A percentile compares a stretch with the other conserved stretches of the same genome.
phyloP scores from a whole-genome alignment of 2,329 filamentous ascomycete genomes.

The Penicillium sp. region DNA sequence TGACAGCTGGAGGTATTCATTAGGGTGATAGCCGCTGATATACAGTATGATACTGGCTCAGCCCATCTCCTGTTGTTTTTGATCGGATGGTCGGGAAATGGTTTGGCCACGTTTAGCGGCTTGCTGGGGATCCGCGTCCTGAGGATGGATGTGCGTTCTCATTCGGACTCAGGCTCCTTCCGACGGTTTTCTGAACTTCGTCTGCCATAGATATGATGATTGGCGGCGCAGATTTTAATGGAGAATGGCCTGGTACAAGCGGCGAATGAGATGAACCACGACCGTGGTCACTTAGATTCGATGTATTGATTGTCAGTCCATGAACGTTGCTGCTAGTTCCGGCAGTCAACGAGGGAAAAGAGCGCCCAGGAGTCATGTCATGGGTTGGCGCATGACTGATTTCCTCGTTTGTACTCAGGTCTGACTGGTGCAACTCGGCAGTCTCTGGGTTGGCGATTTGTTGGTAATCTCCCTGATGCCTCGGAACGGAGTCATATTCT shows the following conservation, averaged over 20 bases:
- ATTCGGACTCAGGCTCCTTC: slow-evolving; percentile 34
- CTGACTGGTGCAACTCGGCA: slow-evolving; percentile 25
- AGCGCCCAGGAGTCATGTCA: slow-evolving; percentile 29
- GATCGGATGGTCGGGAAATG: not conserved
- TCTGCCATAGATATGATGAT: slow-evolving; percentile 35
- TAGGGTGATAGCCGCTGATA: slow-evolving; percentile 1
- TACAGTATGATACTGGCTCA: not conserved
- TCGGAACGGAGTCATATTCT: slow-evolving; percentile 32
- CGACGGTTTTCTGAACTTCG: slow-evolving; percentile 27
- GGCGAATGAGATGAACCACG: slow-evolving; percentile 22
- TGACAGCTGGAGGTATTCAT: not conserved
- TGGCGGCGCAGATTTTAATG: slow-evolving; percentile 39
- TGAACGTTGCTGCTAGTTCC: slow-evolving; percentile 34
- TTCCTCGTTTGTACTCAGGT: slow-evolving; percentile 29
- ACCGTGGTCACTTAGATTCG: slow-evolving; percentile 37
- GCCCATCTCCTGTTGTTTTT: not conserved
- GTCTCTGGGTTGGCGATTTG: slow-evolving; percentile 32
- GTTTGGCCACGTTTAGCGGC: slow-evolving; percentile 15
- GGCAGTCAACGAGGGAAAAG: slow-evolving; percentile 40
- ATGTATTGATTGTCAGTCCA: slow-evolving; percentile 36
- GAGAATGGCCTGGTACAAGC: slow-evolving; percentile 27
- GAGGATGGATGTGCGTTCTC: slow-evolving; percentile 30
- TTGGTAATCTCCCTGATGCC: slow-evolving; percentile 33
- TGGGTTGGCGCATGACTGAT: slow-evolving; percentile 29
- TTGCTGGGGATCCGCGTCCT: slow-evolving; percentile 17